Percentiles rank a stretch among this genome's conserved stretches.
Evolutionary conservation across 202 grass and related monocot genomes (phyloP).

Genomic region (Eragrostis tef): DNA sequence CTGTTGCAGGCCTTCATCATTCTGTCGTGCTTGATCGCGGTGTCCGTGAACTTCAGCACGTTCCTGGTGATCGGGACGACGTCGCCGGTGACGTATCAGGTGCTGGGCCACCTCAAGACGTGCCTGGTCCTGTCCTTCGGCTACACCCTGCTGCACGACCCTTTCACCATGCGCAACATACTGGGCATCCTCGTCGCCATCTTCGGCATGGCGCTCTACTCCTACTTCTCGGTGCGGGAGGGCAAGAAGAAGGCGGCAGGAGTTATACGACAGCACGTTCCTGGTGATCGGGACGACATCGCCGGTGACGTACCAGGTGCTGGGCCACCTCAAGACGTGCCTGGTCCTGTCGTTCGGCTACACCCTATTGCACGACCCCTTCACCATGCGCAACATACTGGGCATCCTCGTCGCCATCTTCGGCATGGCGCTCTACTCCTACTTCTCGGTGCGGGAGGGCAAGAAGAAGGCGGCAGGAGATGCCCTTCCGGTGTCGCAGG

Average conservation of each 20-base stretch:
- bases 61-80: conserved; percentile 93
- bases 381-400: conserved; percentile 72
- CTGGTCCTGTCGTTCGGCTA: conserved; percentile 85
- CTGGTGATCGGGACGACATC: conserved; percentile 91
- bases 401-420: conserved; percentile 91
- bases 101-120: conserved; percentile 93
- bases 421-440: conserved; percentile 87
- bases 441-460: conserved; percentile 74
- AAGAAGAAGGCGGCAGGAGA: conserved; percentile 75
- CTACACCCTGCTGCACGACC: conserved; percentile 77
- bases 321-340: conserved; percentile 95
- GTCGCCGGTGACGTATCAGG: conserved; percentile 93
- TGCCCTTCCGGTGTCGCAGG: conserved; percentile 71
- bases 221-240: conserved; percentile 77
- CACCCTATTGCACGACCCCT: conserved; percentile 77
- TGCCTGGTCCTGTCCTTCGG: conserved; percentile 86
- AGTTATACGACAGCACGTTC: conserved; percentile 91
- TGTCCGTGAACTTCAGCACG: conserved; percentile 94
- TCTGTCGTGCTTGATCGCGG: conserved; percentile 87
- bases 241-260: conserved; percentile 89
- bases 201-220: conserved; percentile 87
- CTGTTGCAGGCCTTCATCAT: conserved; percentile 74
- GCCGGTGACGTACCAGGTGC: conserved; percentile 91
- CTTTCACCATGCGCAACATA: conserved; percentile 80
- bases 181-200: conserved; percentile 84